A percentile compares a stretch with the other conserved stretches of the same genome.
Conservation (phyloP, 768 basidiomycete genomes). For the Auriscalpium microsporum region DNA sequence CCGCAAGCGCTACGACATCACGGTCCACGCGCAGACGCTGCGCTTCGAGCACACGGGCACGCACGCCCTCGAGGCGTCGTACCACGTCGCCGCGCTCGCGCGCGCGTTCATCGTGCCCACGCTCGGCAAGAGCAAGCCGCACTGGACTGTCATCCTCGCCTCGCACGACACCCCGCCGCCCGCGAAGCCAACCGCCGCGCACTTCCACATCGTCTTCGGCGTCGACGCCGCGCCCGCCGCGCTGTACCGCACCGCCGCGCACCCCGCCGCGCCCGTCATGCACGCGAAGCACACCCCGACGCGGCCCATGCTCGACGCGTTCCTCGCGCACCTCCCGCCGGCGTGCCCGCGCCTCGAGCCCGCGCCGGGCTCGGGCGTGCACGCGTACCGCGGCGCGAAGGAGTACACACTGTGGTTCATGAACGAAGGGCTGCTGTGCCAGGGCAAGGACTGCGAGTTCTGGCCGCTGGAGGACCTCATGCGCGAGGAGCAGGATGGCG, state of each 20-base stretch:
- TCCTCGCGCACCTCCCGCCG: conserved; percentile 40
- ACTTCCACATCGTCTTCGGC: conserved; percentile 57
- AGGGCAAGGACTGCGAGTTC: conserved; percentile 71
- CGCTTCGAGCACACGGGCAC: conserved; percentile 44
- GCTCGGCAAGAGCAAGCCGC: conserved; percentile 33
- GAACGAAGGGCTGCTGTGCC: conserved; percentile 59
- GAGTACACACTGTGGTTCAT: conserved; percentile 68
- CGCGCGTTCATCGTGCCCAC: conserved; percentile 71
- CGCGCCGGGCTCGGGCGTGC: conserved; percentile 48
- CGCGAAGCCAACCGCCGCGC: conserved; percentile 2
- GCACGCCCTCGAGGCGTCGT: conserved; percentile 37
- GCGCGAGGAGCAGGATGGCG: conserved; percentile 37
- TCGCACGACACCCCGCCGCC: conserved; percentile 15
- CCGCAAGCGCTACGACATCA: conserved; percentile 68
- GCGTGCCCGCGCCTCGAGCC: conserved; percentile 1
- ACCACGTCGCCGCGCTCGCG: conserved; percentile 38
- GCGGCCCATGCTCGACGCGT: conserved; percentile 37
- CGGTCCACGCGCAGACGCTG: conserved; percentile 42
- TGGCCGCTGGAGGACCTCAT: conserved; percentile 58
- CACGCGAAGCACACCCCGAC: conserved; percentile 46
- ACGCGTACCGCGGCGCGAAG: conserved; percentile 68
- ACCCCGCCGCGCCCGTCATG: conserved; percentile 19
- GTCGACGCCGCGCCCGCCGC: conserved; percentile 48
- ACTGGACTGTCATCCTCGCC: conserved; percentile 12
- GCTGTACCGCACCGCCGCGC: conserved; percentile 36